A percentile compares a stretch with the other conserved stretches of the same genome.
Conservation (phyloP, 495 filamentous ascomycete species). For the Penicillium lagena region DNA sequence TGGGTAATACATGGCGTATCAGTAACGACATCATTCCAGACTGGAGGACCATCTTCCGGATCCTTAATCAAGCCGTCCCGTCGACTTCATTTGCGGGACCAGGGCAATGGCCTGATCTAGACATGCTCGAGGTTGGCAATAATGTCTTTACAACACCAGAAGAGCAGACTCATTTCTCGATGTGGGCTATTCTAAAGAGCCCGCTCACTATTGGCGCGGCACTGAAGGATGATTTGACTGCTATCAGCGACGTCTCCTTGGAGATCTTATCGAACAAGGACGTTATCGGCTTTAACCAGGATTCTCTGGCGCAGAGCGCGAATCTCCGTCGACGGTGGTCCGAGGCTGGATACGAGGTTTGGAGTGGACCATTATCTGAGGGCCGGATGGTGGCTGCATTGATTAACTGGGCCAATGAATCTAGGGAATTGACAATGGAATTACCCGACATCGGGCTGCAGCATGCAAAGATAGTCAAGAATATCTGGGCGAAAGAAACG, state of each 20-base stretch:
- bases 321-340: conserved; percentile 26
- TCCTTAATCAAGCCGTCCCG: conserved; percentile 42
- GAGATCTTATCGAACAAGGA: conserved; percentile 42
- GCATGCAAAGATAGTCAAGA: conserved; percentile 25
- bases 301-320: conserved; percentile 40
- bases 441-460: conserved; percentile 36
- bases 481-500: conserved; percentile 35
- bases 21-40: conserved; percentile 49
- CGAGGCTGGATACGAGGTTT: conserved; percentile 42
- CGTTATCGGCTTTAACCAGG: conserved; percentile 49
- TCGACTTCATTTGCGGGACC: conserved; percentile 24
- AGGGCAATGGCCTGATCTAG: conserved; percentile 48
- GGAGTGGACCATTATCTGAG: conserved; percentile 37
- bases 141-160: conserved; percentile 27
- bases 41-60: conserved; percentile 45
- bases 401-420: conserved; percentile 38
- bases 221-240: conserved; percentile 23
- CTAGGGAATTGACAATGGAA: conserved; percentile 30
- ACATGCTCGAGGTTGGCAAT: conserved; percentile 48
- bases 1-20: conserved; percentile 47
- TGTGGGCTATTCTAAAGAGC: conserved; percentile 54
- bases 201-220: conserved; percentile 48
- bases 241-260: conserved; percentile 26
- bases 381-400: conserved; percentile 33
- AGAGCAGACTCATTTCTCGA: conserved; percentile 47